A percentile compares a stretch with the other conserved stretches of the same genome.
Conservation (phyloP, 2,329 filamentous ascomycete species). For the Verticillium albo-atrum region DNA sequence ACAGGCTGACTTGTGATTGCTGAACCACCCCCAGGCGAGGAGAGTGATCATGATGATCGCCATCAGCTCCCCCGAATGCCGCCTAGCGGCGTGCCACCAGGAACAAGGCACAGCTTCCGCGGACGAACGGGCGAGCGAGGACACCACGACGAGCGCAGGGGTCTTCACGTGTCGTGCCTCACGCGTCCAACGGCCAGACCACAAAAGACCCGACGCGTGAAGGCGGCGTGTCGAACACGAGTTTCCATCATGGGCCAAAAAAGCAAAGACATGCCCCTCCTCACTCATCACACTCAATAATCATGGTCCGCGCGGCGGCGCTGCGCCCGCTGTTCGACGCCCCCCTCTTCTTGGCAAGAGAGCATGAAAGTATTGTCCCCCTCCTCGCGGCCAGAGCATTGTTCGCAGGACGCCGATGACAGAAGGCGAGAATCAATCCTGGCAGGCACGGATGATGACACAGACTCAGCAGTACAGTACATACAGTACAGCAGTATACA, state of each 20-base stretch:
- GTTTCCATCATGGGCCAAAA: not conserved
- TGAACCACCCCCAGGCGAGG: not conserved
- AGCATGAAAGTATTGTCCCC: too few relatives aligned
- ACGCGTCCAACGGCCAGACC: not conserved
- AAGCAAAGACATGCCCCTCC: not conserved
- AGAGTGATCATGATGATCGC: not conserved
- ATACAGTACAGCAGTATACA: too few relatives aligned
- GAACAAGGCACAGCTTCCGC: not conserved
- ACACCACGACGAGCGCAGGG: not conserved
- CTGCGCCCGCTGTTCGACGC: not conserved
- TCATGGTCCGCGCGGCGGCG: not conserved
- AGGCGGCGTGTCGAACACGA: not conserved
- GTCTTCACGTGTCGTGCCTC: not conserved
- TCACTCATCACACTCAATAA: not conserved
- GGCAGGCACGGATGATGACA: too few relatives aligned
- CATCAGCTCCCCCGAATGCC: not conserved
- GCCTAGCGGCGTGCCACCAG: not conserved
- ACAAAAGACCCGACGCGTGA: not conserved
- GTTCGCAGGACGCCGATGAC: too few relatives aligned
- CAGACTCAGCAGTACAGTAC: too few relatives aligned
- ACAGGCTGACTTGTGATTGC: too few relatives aligned
- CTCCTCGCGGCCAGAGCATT: too few relatives aligned
- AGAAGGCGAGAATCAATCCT: too few relatives aligned
- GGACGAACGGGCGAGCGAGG: not conserved
- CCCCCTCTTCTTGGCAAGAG: not conserved